Percentiles rank a stretch among this genome's conserved stretches.
Conservation (phyloP, 352 stramenopile genomes). For the Pythium sukuiense region DNA sequence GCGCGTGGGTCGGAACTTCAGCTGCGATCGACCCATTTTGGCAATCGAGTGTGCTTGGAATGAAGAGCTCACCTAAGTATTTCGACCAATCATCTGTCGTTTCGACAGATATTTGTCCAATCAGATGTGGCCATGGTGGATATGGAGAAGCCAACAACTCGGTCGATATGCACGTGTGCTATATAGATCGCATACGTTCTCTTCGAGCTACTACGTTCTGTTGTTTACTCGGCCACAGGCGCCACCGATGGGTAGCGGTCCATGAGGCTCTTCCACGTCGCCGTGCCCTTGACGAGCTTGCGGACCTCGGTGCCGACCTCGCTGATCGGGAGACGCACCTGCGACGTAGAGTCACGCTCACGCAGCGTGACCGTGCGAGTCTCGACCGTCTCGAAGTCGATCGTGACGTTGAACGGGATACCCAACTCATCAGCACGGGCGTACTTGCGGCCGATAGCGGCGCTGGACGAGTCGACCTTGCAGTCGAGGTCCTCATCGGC, state of each 20-base stretch:
- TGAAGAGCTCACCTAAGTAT: neutral
- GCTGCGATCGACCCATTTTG: conserved; percentile 66
- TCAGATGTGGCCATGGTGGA: neutral
- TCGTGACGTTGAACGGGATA: conserved; percentile 97
- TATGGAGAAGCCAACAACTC: neutral
- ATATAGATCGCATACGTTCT: neutral
- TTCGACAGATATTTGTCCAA: conserved; percentile 11
- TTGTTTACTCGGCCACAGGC: conserved; percentile 19
- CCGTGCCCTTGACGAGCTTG: conserved; percentile 82
- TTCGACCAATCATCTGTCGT: conserved; percentile 2
- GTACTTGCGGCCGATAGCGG: conserved; percentile 96
- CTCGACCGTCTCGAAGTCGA: conserved; percentile 97
- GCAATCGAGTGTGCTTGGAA: neutral
- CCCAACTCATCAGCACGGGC: conserved; percentile 97
- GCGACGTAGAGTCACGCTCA: conserved; percentile 96
- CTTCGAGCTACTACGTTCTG: neutral
- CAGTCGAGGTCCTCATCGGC: conserved; percentile 72
- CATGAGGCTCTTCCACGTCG: conserved; percentile 82
- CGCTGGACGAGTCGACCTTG: conserved; percentile 95
- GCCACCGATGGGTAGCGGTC: conserved; percentile 83
- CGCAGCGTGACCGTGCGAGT: conserved; percentile 95
- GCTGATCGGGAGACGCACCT: conserved; percentile 93
- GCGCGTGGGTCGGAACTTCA: conserved; percentile 64
- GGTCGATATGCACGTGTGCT: neutral
- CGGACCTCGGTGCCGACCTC: conserved; percentile 82